phyloP scores from a whole-genome alignment of 2,329 filamentous ascomycete species.

The Zopfia rhizophila region DNA sequence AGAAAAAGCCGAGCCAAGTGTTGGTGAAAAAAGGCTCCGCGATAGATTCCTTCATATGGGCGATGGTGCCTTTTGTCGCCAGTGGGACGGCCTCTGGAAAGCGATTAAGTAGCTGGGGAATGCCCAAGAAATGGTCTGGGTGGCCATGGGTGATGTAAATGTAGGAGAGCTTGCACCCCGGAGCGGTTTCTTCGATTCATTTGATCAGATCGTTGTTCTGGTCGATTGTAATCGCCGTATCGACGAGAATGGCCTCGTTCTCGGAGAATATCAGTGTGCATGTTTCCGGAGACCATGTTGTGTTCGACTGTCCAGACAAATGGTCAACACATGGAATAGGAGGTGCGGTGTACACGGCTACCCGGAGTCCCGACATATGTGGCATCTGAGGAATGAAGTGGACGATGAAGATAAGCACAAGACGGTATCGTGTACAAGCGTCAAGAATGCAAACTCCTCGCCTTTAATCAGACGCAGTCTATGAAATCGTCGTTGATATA shows the following conservation, averaged over 20 bases:
- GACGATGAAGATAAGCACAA: no score
- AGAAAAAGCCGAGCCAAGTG: no score
- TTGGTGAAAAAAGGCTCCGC: constrained; percentile 10
- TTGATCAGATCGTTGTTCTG: constrained; percentile 44
- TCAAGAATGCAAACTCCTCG: no score
- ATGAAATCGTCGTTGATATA: no score
- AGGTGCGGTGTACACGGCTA: no score
- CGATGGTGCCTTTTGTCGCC: constrained; percentile 32
- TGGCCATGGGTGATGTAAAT: constrained; percentile 58
- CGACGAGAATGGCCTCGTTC: constrained; percentile 51
- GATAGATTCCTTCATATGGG: constrained; percentile 34
- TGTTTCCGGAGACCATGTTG: constrained; percentile 10
- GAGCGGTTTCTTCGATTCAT: constrained; percentile 47
- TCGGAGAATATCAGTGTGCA: constrained; percentile 44
- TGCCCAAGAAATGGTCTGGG: constrained; percentile 55
- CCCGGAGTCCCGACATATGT: no score
- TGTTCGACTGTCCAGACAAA: no score
- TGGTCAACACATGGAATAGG: no score
- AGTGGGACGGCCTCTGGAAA: constrained; percentile 42
- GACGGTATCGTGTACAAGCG: no score
- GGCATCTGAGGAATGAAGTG: no score
- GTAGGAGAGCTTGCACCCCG: constrained; percentile 38
- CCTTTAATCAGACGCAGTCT: no score
- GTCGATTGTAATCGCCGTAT: constrained; percentile 45
- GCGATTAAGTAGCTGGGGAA: constrained; percentile 35